Evolutionary conservation across 1,284 basidiomycete species (phyloP), one percentile per base, ranked within the genome.

Genomic region (Cryptococcus maquisensis): DNA sequence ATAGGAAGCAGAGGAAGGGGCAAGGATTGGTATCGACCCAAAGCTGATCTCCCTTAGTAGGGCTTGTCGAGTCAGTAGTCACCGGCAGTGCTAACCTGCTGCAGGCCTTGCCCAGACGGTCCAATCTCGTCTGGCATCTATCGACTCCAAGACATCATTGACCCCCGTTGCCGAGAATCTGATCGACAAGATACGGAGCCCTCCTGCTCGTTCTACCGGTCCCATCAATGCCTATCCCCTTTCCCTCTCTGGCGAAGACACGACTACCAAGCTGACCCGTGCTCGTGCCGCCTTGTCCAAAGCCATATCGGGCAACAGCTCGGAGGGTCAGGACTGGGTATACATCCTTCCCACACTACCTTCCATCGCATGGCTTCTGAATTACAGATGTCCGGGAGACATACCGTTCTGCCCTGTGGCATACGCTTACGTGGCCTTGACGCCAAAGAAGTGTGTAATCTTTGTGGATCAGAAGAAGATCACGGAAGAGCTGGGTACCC

Each of bases 341-440:
- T 79, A 77, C 61, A 56, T 80, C 20, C 51, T 79, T n/a, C 72
- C 77, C 1, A 63, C 74, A 12, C 65, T 81, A 2, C 71, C 75
- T 6, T 66, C 77, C 20, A 71, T 79, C 81, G 88, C 89, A 0
- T 93, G 87, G 79, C 65, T 87, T 6, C 79, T 93, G 18, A 95
- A 95, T 70, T 79, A 92, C 50, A 85, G 93, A 47, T 90, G 90
- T 44, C 61, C 63, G 2, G 52, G 55, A 1, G 93, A 96, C 66
- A 85, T 96, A 32, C 88, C 88, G 0, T 88, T 84, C 78, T 90
- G 88, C 64, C 91, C 91, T 0, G 81, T 95, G 9, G 93, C 94
- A 76, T 87, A 87, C 50, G 82, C 88, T 0, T 95, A 94, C 67
- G 74, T 91, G 10, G 88, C 85, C 64, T 79, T 95, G 38, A 83